Percentiles rank a stretch among this genome's conserved stretches.
These are phyloP conservation scores for Dactylellina leptospora DNA, from an alignment of 2,329 filamentous ascomycete species.

Conservation along the genomic window DNA sequence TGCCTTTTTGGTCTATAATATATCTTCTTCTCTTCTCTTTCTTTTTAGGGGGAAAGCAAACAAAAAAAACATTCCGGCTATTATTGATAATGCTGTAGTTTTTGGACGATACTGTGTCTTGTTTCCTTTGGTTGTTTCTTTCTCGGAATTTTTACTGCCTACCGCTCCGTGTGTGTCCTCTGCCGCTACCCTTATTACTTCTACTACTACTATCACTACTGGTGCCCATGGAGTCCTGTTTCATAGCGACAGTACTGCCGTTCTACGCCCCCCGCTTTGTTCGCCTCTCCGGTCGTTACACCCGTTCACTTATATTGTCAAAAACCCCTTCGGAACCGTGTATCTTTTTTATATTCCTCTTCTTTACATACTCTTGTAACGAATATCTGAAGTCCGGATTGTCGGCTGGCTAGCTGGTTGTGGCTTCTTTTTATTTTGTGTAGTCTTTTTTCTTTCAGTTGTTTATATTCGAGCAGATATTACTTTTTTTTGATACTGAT, in stretches of 20 bases:
- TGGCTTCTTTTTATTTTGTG: conserved; percentile 6
- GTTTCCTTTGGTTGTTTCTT: not conserved
- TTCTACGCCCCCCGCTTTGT: conserved; percentile 2
- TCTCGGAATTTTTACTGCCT: conserved; percentile 8
- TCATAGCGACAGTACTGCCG: conserved; percentile 50
- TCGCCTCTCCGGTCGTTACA: too few species aligned
- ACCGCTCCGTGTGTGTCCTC: conserved; percentile 3
- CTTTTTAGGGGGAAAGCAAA: conserved; percentile 17
- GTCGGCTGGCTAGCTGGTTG: conserved; percentile 7
- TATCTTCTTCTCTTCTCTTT: not conserved
- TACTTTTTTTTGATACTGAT: conserved; percentile 36
- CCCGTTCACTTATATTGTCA: too few species aligned
- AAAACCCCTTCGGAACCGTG: too few species aligned
- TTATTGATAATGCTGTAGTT: conserved; percentile 53
- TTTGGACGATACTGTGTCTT: not conserved
- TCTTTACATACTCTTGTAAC: too few species aligned
- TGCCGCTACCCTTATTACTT: too few species aligned
- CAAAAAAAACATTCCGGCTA: conserved; percentile 42
- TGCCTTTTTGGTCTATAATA: conserved; percentile 25
- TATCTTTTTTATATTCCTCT: too few species aligned
- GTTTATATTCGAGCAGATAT: too few species aligned
- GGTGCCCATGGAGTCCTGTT: conserved; percentile 53
- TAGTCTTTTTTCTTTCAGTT: conserved; percentile 36
- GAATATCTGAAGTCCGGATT: too few species aligned
- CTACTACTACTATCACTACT: too few species aligned